A percentile compares a stretch with the other conserved stretches of the same genome.
These are phyloP conservation scores for Metschnikowia bowlesiae DNA, from an alignment of 805 yeast genomes.

Conservation along the genomic window DNA sequence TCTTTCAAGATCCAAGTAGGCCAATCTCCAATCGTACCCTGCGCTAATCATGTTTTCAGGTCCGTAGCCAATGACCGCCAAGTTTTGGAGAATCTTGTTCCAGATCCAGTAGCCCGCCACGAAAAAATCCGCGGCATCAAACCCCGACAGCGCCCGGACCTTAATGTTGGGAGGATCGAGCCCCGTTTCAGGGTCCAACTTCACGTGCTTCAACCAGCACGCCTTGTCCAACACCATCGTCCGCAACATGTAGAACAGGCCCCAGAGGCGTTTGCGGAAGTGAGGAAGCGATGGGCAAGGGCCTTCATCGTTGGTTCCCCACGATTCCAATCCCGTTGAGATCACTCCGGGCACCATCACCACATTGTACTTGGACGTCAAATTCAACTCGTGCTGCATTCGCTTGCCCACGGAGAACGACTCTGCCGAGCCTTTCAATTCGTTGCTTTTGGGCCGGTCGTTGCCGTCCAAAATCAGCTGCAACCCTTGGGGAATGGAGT, in stretches of 20 bases:
- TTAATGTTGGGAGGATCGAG: constrained; percentile 82
- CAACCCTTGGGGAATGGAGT: constrained; percentile 62
- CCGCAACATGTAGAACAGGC: constrained; percentile 89
- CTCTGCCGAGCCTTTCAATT: constrained; percentile 57
- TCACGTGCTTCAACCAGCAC: constrained; percentile 91
- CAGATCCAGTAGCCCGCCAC: constrained; percentile 98
- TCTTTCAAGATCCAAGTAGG: constrained; percentile 80
- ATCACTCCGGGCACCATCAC: constrained; percentile 95
- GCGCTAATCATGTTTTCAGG: constrained; percentile 89
- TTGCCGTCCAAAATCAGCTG: constrained; percentile 56
- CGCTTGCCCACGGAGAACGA: constrained; percentile 83
- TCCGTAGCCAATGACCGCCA: constrained; percentile 91
- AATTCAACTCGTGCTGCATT: constrained; percentile 48
- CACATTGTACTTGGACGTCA: constrained; percentile 67
- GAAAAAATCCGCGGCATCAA: constrained; percentile 94
- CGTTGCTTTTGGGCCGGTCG: constrained; percentile 31
- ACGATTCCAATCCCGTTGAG: constrained; percentile 90
- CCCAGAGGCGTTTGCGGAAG: constrained; percentile 93
- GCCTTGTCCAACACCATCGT: constrained; percentile 87
- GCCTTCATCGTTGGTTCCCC: constrained; percentile 67
- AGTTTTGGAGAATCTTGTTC: constrained; percentile 91
- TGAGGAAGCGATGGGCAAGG: constrained; percentile 83
- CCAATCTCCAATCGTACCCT: constrained; percentile 93
- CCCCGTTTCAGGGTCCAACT: constrained; percentile 88
- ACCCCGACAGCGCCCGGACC: constrained; percentile 89